Evolutionary conservation across 1,139 yeast genomes (phyloP).

Genomic region (Yamadazyma diddensiae): DNA sequence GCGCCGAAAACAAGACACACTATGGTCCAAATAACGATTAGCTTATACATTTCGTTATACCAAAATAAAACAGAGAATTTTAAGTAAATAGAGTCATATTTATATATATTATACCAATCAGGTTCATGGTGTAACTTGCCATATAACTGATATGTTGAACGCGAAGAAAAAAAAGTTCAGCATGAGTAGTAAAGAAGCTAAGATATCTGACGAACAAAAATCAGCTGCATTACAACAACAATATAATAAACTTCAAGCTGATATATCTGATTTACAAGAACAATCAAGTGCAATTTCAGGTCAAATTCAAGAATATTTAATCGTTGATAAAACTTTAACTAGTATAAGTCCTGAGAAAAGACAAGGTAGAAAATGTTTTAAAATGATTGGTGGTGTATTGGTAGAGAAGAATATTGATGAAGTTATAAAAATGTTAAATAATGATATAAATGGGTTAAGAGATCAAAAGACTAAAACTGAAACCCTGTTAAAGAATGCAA

Average conservation of each 20-base stretch:
- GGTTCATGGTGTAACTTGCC: too few species aligned
- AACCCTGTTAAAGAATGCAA: conserved; percentile 42
- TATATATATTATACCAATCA: neutral
- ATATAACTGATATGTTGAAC: too few species aligned
- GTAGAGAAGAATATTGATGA: conserved; percentile 80
- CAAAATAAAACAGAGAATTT: too few species aligned
- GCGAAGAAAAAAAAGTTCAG: neutral
- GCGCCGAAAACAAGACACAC: too few species aligned
- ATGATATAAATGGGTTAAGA: conserved; percentile 51
- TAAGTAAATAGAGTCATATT: too few species aligned
- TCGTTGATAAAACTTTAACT: conserved; percentile 35
- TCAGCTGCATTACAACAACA: conserved; percentile 54
- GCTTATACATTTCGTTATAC: too few species aligned
- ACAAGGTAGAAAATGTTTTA: conserved; percentile 72
- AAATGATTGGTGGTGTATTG: conserved; percentile 93
- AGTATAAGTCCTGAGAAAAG: conserved; percentile 34
- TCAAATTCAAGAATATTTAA: conserved; percentile 40
- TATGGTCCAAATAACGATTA: too few species aligned
- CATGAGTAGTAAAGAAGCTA: conserved; percentile 2
- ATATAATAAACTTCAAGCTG: conserved; percentile 62
- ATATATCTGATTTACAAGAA: conserved; percentile 53
- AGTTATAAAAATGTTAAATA: conserved; percentile 63
- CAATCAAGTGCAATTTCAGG: conserved; percentile 50
- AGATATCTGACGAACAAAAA: conserved; percentile 33
- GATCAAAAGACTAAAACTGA: conserved; percentile 44